Percentiles rank a stretch among this genome's conserved stretches.
These are phyloP conservation scores for Arabis alpina DNA, from an alignment of 345 rosid species.

Conservation along the genomic window DNA sequence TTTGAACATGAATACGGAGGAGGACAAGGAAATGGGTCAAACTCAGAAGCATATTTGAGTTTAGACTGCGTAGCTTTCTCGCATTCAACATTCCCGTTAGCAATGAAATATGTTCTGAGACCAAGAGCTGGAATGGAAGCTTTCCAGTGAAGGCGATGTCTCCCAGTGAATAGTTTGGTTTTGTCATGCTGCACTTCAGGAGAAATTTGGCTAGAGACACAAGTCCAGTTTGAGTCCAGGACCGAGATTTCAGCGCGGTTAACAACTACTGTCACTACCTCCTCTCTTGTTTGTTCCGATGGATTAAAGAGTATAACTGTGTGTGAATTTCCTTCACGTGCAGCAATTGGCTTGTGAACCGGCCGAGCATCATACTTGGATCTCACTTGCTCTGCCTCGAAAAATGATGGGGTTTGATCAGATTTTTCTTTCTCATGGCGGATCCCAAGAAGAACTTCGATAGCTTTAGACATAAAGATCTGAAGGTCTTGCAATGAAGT, in stretches of 20 bases:
- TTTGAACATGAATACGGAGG: conserved; percentile 73
- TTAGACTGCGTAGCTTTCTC: conserved; percentile 75
- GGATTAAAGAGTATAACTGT: conserved; percentile 86
- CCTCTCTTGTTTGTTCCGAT: conserved; percentile 82
- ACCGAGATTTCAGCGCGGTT: conserved; percentile 77
- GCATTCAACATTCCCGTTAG: conserved; percentile 76
- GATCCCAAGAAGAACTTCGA: conserved; percentile 81
- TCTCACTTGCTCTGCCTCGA: conserved; percentile 82
- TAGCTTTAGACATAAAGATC: conserved; percentile 94
- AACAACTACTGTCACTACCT: conserved; percentile 75
- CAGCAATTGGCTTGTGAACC: conserved; percentile 66
- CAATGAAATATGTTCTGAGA: conserved; percentile 81
- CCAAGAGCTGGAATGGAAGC: conserved; percentile 93
- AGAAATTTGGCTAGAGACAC: conserved; percentile 87
- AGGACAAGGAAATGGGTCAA: conserved; percentile 67
- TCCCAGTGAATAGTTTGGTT: conserved; percentile 70
- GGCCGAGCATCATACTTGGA: conserved; percentile 86
- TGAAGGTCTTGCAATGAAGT: conserved; percentile 88
- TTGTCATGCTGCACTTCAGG: conserved; percentile 89
- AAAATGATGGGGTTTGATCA: conserved; percentile 72
- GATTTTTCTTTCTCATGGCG: conserved; percentile 87
- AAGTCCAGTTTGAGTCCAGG: conserved; percentile 85
- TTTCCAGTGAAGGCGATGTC: conserved; percentile 91
- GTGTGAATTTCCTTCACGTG: conserved; percentile 75
- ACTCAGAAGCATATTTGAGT: conserved; percentile 57